A percentile compares a stretch with the other conserved stretches of the same genome.
These are phyloP conservation scores for Arabidopsis hybrid DNA, from an alignment of 441 rosid genomes.

Conservation along the genomic window DNA sequence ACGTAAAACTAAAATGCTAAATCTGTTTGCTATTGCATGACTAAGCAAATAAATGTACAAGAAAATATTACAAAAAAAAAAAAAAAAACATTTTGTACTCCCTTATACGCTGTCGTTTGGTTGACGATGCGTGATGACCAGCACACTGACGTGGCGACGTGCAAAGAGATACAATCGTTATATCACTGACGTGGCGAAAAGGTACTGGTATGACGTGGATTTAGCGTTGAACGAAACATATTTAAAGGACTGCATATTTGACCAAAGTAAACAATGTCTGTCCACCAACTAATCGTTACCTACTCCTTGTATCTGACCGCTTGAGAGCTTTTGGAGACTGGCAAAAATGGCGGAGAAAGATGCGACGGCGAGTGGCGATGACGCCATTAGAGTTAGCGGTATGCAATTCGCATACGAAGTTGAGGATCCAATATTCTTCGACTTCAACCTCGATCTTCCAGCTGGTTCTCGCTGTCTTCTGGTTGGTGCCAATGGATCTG, in stretches of 20 bases:
- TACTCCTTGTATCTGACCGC: background rate
- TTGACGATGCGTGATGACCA: background rate
- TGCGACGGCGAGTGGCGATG: slow-evolving; percentile 35
- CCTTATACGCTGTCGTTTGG: background rate
- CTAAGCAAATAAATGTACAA: background rate
- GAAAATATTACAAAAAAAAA: background rate
- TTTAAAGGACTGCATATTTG: slow-evolving; percentile 15
- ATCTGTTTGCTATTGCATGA: background rate
- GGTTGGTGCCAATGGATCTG: slow-evolving; percentile 96
- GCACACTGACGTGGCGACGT: background rate
- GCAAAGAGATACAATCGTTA: background rate
- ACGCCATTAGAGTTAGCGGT: slow-evolving; percentile 63
- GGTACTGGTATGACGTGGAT: slow-evolving; percentile 8
- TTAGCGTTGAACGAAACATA: slow-evolving; percentile 24
- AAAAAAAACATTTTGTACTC: background rate
- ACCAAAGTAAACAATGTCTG: background rate
- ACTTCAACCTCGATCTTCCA: slow-evolving; percentile 68
- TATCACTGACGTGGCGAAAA: slow-evolving; percentile 1
- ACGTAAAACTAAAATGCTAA: background rate
- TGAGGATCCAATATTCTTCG: slow-evolving; percentile 72
- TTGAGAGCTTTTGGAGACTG: slow-evolving; percentile 12
- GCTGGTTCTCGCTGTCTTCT: slow-evolving; percentile 95
- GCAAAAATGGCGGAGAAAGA: slow-evolving; percentile 50
- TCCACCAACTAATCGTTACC: slow-evolving; percentile 17
- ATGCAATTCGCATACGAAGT: slow-evolving; percentile 83